phyloP scores from a whole-genome alignment of 2,329 filamentous ascomycete species.

The Ascochyta clinopodiicola region DNA sequence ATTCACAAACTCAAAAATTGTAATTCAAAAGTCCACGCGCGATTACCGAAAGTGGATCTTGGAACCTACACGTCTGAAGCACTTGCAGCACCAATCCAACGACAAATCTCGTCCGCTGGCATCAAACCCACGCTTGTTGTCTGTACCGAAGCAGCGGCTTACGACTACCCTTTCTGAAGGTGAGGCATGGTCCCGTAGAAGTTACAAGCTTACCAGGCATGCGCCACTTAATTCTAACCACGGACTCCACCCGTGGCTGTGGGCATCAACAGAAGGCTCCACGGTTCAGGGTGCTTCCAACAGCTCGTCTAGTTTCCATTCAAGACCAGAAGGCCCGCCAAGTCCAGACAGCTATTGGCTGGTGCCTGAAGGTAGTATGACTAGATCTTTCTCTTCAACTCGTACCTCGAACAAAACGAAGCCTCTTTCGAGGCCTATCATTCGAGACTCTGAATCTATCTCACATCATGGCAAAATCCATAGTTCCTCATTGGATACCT shows the following conservation, averaged over 20 bases:
- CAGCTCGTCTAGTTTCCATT: not conserved
- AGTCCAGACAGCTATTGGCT: not conserved
- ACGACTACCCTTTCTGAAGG: not conserved
- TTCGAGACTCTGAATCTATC: too few species aligned
- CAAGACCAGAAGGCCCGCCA: not conserved
- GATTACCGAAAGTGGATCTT: not conserved
- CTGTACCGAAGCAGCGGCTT: not conserved
- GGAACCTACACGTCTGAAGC: not conserved
- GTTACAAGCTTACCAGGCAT: conserved; percentile 1
- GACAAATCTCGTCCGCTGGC: not conserved
- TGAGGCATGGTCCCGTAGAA: not conserved
- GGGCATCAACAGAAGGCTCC: not conserved
- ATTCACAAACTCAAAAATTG: conserved; percentile 1
- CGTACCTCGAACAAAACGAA: too few species aligned
- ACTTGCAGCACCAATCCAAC: not conserved
- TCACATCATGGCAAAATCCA: too few species aligned
- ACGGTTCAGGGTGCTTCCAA: too few species aligned
- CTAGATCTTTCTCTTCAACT: too few species aligned
- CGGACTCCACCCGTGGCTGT: not conserved
- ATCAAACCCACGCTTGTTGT: not conserved
- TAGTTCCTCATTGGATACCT: too few species aligned
- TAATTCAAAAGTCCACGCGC: not conserved
- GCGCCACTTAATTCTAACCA: not conserved
- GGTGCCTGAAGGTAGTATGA: too few species aligned
- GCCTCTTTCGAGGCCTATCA: too few species aligned